Evolutionary conservation across 345 rosid genomes (phyloP).

Genomic region (Rhizophora apiculata): DNA sequence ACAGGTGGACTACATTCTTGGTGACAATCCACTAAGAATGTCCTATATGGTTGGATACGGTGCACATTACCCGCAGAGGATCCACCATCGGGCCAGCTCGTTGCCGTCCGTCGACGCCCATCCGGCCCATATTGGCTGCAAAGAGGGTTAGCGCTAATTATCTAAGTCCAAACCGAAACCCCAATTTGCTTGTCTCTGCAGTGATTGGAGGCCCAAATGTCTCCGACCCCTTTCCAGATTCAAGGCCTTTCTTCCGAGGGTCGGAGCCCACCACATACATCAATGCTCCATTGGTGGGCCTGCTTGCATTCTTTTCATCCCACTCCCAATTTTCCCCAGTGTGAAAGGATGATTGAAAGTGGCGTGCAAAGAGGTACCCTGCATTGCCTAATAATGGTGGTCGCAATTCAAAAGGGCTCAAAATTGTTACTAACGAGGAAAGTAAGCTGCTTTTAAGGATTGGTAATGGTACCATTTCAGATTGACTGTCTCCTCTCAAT

Average conservation of each 20-base stretch:
- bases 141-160: conserved; percentile 27
- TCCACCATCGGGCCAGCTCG: conserved; percentile 36
- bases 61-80: conserved; percentile 26
- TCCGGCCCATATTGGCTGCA: conserved; percentile 29
- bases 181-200: conserved; percentile 27
- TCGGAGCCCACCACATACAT: conserved; percentile 38
- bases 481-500: too few species aligned
- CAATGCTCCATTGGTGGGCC: conserved; percentile 33
- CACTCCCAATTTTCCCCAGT: conserved; percentile 35
- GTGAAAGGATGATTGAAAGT: conserved; percentile 14
- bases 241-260: conserved; percentile 30
- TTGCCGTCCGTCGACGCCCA: conserved; percentile 28
- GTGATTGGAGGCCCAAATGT: conserved; percentile 37
- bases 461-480: too few species aligned
- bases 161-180: conserved; percentile 29
- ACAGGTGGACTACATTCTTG: conserved; percentile 39
- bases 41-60: conserved; percentile 39
- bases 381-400: conserved; percentile 15
- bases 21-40: conserved; percentile 36
- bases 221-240: conserved; percentile 32
- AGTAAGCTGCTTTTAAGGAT: conserved; percentile 9
- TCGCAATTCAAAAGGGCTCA: conserved; percentile 11
- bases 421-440: conserved; percentile 19
- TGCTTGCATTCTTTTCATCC: conserved; percentile 38
- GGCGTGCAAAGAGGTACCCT: conserved; percentile 66